Percentiles rank a stretch among this genome's conserved stretches.
phyloP scores from a whole-genome alignment of 257 asterid genomes.

The Jaltomata sinuosa region DNA sequence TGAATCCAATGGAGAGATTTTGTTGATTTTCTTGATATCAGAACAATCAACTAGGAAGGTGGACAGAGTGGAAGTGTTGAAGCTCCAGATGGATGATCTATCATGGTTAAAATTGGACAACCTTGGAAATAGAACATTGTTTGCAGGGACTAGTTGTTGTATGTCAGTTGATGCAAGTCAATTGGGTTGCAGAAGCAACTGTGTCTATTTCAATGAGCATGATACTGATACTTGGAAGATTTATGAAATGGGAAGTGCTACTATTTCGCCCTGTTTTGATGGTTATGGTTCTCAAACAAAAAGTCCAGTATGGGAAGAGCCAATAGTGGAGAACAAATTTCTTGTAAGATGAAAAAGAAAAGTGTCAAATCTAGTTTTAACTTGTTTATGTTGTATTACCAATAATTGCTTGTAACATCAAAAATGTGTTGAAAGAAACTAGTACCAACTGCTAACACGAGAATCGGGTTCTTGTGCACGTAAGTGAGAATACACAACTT shows the following conservation, averaged over 20 bases:
- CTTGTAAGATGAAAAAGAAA: neutral
- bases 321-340: neutral
- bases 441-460: too few species aligned
- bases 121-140: conserved; percentile 18
- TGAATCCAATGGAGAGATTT: conserved; percentile 23
- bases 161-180: conserved; percentile 15
- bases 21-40: conserved; percentile 16
- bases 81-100: conserved; percentile 4
- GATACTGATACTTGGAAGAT: conserved; percentile 11
- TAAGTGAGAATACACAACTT: too few species aligned
- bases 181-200: conserved; percentile 21
- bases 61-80: conserved; percentile 24
- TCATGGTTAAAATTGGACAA: conserved; percentile 3
- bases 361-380: neutral
- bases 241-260: conserved; percentile 18
- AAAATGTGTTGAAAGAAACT: too few species aligned
- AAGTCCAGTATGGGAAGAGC: neutral
- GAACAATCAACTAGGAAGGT: conserved; percentile 1
- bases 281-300: neutral
- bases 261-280: conserved; percentile 4
- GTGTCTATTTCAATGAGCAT: conserved; percentile 12
- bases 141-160: conserved; percentile 14
- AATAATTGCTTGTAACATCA: too few species aligned
- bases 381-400: neutral
- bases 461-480: too few species aligned